Evolutionary conservation across 192 early-diverging fungal genomes (phyloP).

Genomic region (Geranomyces variabilis): DNA sequence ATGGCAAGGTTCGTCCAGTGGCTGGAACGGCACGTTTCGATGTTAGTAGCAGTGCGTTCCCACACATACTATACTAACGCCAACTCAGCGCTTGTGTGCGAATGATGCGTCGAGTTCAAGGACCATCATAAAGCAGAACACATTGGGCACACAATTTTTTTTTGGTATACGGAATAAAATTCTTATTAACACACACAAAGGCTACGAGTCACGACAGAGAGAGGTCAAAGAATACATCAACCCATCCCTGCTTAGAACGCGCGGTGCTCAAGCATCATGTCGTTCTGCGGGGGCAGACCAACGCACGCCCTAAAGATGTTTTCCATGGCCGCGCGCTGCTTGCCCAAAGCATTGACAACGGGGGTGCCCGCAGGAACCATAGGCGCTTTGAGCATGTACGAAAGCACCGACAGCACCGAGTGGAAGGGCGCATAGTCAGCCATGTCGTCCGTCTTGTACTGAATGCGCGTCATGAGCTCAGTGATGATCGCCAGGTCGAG

Average conservation of each 20-base stretch:
- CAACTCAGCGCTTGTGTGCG: no score
- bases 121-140: no score
- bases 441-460: constrained; percentile 82
- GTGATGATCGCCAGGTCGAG: constrained; percentile 93
- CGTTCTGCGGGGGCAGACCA: constrained; percentile 92
- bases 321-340: constrained; percentile 96
- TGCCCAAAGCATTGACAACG: constrained; percentile 93
- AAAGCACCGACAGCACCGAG: constrained; percentile 89
- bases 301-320: constrained; percentile 97
- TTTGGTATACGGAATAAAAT: no score
- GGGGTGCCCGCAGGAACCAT: constrained; percentile 90
- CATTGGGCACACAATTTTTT: no score
- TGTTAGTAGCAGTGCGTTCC: no score
- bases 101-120: no score
- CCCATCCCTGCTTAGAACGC: constrained; percentile 31
- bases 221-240: no score
- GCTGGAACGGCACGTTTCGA: no score
- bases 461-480: constrained; percentile 96
- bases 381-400: constrained; percentile 98
- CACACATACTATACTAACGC: no score
- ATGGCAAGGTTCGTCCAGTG: no score
- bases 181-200: no score
- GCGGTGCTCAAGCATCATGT: constrained; percentile 88
- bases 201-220: no score
- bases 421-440: constrained; percentile 81